A percentile compares a stretch with the other conserved stretches of the same genome.
These are phyloP conservation scores for Phlebiopsis gigantea DNA, from an alignment of 768 basidiomycete species.

Conservation along the genomic window DNA sequence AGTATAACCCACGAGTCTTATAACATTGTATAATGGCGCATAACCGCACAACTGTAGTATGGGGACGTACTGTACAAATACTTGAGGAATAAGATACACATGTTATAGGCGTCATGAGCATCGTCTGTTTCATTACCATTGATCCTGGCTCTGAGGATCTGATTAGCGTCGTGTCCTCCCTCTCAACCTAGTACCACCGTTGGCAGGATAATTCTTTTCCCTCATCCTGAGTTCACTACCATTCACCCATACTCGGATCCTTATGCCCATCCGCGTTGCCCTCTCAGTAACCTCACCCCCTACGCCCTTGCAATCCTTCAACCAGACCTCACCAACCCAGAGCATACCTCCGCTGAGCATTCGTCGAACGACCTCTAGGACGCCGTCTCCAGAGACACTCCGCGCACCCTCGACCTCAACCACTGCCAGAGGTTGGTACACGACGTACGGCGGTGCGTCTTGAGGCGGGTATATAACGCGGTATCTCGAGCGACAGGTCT, in stretches of 20 bases:
- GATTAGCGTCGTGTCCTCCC: background rate
- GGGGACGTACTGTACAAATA: constrained; percentile 2
- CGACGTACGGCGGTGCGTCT: constrained; percentile 1
- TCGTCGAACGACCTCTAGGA: constrained; percentile 8
- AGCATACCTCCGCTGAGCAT: constrained; percentile 12
- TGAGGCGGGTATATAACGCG: constrained; percentile 1
- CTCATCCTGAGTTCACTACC: constrained; percentile 6
- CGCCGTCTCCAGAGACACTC: constrained; percentile 4
- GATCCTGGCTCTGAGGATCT: background rate
- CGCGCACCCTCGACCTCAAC: constrained; percentile 5
- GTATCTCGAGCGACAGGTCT: constrained; percentile 12
- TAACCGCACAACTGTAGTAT: background rate
- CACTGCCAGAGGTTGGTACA: constrained; percentile 4
- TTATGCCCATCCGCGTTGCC: constrained; percentile 8
- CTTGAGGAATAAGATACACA: background rate
- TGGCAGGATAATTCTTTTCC: too few relatives aligned
- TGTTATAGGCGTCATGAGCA: background rate
- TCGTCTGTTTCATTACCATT: background rate
- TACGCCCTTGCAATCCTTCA: constrained; percentile 10
- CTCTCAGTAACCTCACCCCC: constrained; percentile 5
- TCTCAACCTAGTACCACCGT: background rate
- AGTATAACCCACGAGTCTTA: too few relatives aligned
- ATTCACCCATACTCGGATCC: constrained; percentile 8
- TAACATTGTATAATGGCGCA: background rate
- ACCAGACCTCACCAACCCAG: constrained; percentile 9